phyloP scores from a whole-genome alignment of 164 flowering plant species.

The grape (Vitis vinifera) region ASM3070453v1 NC_081818.1:23607001-23607500 shows the following conservation, averaged over 20 bases:
- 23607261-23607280: constrained; percentile 30
- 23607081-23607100: too few species aligned
- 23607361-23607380: too few species aligned
- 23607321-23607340: constrained; percentile 43
- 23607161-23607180: constrained; percentile 32
- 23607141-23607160: background rate
- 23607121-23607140: constrained; percentile 21
- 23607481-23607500: too few species aligned
- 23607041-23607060: too few species aligned
- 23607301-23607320: constrained; percentile 35
- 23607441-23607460: too few species aligned
- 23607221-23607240: constrained; percentile 39
- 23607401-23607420: too few species aligned
- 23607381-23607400: too few species aligned
- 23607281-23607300: constrained; percentile 29
- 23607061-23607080: too few species aligned
- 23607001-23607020: too few species aligned
- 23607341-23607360: constrained; percentile 1
- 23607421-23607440: too few species aligned
- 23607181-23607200: constrained; percentile 24
- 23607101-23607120: background rate
- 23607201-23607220: constrained; percentile 27
- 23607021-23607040: too few species aligned
- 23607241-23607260: constrained; percentile 29
- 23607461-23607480: too few species aligned